A percentile compares a stretch with the other conserved stretches of the same genome.
Evolutionary conservation across 805 yeast species (phyloP).

Genomic region (Wickerhamiella sergipiensis): DNA sequence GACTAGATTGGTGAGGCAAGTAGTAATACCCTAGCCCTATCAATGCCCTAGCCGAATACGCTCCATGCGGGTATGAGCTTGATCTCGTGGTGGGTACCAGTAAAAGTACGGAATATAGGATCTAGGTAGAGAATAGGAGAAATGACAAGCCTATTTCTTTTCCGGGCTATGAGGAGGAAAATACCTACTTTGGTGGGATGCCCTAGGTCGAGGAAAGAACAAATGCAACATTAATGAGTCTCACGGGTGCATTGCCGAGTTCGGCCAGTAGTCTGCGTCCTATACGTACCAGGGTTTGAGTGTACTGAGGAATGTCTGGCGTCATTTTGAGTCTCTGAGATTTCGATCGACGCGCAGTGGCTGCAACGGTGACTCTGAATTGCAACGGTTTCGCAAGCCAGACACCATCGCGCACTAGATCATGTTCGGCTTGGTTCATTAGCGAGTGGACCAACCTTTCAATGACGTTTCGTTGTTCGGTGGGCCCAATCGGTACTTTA

Average conservation of each 20-base stretch:
- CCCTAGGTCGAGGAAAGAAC: neutral
- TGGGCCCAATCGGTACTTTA: constrained; percentile 1
- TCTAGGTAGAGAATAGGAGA: too few relatives aligned
- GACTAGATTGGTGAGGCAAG: too few relatives aligned
- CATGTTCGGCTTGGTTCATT: constrained; percentile 14
- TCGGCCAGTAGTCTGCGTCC: neutral
- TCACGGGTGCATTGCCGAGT: neutral
- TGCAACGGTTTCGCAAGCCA: constrained; percentile 16
- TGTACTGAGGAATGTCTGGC: neutral
- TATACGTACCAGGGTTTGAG: neutral
- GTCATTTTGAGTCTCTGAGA: neutral
- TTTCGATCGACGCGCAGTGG: neutral
- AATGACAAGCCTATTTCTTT: too few relatives aligned
- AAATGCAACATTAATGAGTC: neutral
- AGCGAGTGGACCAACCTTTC: constrained; percentile 12
- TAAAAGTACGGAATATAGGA: too few relatives aligned
- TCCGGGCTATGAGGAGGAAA: too few relatives aligned
- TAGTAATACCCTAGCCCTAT: too few relatives aligned
- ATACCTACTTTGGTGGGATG: too few relatives aligned
- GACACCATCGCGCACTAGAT: constrained; percentile 13
- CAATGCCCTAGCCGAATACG: too few relatives aligned
- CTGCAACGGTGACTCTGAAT: constrained; percentile 2
- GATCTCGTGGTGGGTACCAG: too few relatives aligned
- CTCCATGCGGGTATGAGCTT: too few relatives aligned
- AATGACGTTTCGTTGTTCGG: constrained; percentile 6